A percentile compares a stretch with the other conserved stretches of the same genome.
phyloP scores from a whole-genome alignment of 2,329 filamentous ascomycete species.

The Botryotinia globosa region DNA sequence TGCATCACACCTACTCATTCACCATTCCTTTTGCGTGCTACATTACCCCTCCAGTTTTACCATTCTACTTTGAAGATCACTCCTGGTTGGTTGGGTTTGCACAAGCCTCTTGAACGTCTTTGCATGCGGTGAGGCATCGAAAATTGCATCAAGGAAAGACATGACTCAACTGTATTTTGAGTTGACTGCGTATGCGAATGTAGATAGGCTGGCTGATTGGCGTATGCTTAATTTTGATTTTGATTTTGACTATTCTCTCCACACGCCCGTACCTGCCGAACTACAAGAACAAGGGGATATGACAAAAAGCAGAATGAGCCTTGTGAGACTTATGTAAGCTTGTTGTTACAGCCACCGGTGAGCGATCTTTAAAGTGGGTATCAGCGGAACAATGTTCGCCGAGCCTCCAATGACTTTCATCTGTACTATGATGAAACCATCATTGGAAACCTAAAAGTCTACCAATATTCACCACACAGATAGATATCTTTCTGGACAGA shows the following conservation, averaged over 20 bases:
- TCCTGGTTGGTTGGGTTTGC: neutral
- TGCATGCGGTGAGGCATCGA: slow-evolving; percentile 3
- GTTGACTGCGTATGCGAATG: neutral
- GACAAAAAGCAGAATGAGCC: neutral
- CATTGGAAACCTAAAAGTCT: neutral
- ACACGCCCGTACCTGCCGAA: neutral
- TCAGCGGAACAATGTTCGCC: neutral
- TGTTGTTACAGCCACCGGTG: too few relatives aligned
- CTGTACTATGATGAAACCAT: neutral
- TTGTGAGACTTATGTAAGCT: neutral
- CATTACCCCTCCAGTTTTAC: slow-evolving; percentile 8
- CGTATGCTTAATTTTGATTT: neutral
- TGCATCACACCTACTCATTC: neutral
- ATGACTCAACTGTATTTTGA: neutral
- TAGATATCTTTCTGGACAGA: neutral
- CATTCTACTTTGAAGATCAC: neutral
- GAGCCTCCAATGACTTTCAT: slow-evolving; percentile 2
- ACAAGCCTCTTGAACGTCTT: neutral
- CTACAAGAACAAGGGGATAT: neutral
- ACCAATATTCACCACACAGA: neutral
- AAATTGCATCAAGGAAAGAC: neutral
- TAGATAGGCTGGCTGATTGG: neutral
- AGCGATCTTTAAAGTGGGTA: neutral
- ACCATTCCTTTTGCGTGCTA: neutral
- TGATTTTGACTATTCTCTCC: neutral